These are phyloP conservation scores for Raffaelea albimanens DNA, from an alignment of 2,329 filamentous ascomycete genomes.

Conservation along the genomic window DNA sequence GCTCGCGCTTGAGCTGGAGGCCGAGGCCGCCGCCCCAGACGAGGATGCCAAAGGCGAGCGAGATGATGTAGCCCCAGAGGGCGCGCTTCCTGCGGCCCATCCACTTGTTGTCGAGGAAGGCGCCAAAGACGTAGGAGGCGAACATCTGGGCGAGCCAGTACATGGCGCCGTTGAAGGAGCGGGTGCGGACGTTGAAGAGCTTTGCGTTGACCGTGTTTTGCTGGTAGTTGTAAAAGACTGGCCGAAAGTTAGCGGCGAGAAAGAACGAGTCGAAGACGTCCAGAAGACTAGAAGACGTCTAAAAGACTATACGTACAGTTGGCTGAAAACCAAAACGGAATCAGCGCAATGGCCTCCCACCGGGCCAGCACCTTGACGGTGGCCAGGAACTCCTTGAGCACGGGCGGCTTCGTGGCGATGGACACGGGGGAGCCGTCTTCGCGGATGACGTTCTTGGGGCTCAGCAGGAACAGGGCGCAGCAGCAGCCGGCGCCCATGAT, in stretches of 20 bases:
- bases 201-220: slow-evolving; percentile 44
- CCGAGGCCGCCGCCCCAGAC: slow-evolving; percentile 52
- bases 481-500: slow-evolving; percentile 12
- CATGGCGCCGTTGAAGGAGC: slow-evolving; percentile 41
- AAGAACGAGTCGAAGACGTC: too few relatives aligned
- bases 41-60: slow-evolving; percentile 38
- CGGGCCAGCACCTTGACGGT: too few relatives aligned
- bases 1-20: slow-evolving; percentile 50
- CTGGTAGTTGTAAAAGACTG: slow-evolving; percentile 44
- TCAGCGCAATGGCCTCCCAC: too few relatives aligned
- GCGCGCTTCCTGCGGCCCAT: slow-evolving; percentile 35
- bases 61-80: slow-evolving; percentile 30
- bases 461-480: too few relatives aligned
- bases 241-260: slow-evolving; percentile 25
- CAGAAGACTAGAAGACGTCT: too few relatives aligned
- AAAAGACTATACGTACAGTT: too few relatives aligned
- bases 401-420: too few relatives aligned
- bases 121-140: slow-evolving; percentile 36
- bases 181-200: slow-evolving; percentile 43
- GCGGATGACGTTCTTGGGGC: too few relatives aligned
- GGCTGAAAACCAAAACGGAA: too few relatives aligned
- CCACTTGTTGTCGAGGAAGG: slow-evolving; percentile 31
- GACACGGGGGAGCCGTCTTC: too few relatives aligned
- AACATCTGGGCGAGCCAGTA: slow-evolving; percentile 49
- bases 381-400: too few relatives aligned